Conservation (phyloP, 2,329 filamentous ascomycete species). For the Hymenoscyphus fraxineus region DNA sequence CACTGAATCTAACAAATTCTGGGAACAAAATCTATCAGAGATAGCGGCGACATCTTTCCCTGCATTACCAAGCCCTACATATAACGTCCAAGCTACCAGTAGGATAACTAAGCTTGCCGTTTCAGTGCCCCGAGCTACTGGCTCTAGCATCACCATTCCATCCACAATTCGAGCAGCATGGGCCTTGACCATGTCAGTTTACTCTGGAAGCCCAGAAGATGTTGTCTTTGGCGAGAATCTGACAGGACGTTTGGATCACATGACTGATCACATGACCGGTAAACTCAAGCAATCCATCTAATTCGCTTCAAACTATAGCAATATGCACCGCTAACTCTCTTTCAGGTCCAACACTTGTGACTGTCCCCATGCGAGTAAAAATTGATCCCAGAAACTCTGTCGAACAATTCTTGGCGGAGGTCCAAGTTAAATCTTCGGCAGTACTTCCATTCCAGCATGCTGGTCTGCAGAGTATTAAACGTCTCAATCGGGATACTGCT, state of each 20-base stretch:
- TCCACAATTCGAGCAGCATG: conserved; percentile 33
- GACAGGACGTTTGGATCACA: conserved; percentile 41
- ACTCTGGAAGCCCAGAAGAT: conserved; percentile 37
- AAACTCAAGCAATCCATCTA: too few relatives aligned
- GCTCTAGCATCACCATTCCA: conserved; percentile 24
- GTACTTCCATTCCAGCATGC: neutral
- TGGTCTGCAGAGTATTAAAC: conserved; percentile 15
- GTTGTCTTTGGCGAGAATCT: conserved; percentile 43
- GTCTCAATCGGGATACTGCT: conserved; percentile 14
- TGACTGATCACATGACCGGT: conserved; percentile 29
- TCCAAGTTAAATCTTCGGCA: conserved; percentile 39
- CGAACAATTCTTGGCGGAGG: conserved; percentile 41
- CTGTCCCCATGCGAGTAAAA: conserved; percentile 39
- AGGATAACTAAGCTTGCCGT: neutral
- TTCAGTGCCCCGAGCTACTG: neutral
- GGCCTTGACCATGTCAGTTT: conserved; percentile 39
- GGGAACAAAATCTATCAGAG: conserved; percentile 12
- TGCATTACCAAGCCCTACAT: conserved; percentile 13
- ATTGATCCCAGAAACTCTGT: conserved; percentile 34
- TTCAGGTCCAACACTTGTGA: conserved; percentile 39
- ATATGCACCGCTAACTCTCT: too few relatives aligned
- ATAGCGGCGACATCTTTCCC: conserved; percentile 10
- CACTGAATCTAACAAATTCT: conserved; percentile 12
- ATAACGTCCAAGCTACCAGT: conserved; percentile 11
- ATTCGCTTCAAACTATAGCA: too few relatives aligned